Conservation (phyloP, 2,329 filamentous ascomycete genomes). For the Botrytis deweyae region DNA sequence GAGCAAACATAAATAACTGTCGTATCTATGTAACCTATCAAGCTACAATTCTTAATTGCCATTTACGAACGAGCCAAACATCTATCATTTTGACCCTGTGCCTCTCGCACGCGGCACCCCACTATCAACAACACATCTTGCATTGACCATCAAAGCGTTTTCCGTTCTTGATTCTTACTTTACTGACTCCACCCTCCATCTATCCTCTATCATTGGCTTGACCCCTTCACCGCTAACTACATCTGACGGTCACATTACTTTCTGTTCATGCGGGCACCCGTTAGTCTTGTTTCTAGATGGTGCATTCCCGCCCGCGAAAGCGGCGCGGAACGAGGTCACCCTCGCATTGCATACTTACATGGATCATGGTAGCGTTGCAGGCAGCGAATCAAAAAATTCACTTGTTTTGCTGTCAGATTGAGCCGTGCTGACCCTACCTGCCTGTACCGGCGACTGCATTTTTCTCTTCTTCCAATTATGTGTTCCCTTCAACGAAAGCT, state of each 20-base stretch:
- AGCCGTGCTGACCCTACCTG: conserved; percentile 7
- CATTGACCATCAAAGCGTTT: conserved; percentile 24
- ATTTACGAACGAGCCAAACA: neutral
- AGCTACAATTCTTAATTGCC: neutral
- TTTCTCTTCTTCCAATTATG: neutral
- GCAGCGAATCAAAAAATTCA: neutral
- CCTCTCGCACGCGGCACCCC: conserved; percentile 14
- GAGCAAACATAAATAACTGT: neutral
- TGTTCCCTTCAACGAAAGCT: neutral
- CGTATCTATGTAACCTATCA: neutral
- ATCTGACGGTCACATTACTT: conserved; percentile 34
- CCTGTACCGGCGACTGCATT: neutral
- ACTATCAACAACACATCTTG: conserved; percentile 32
- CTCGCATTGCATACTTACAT: conserved; percentile 20
- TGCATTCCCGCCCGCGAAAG: conserved; percentile 35
- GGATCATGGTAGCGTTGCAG: neutral
- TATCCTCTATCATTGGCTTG: conserved; percentile 7
- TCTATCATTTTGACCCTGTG: neutral
- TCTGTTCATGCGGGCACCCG: conserved; percentile 35
- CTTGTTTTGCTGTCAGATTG: neutral
- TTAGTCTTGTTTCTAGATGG: conserved; percentile 29
- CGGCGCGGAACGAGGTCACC: conserved; percentile 33
- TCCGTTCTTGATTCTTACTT: neutral
- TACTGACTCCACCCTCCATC: neutral
- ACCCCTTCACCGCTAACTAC: conserved; percentile 27